Evolutionary conservation across 164 flowering plant species (phyloP), one percentile per base, ranked within the genome.

Genomic region (Annona cherimola): DNA sequence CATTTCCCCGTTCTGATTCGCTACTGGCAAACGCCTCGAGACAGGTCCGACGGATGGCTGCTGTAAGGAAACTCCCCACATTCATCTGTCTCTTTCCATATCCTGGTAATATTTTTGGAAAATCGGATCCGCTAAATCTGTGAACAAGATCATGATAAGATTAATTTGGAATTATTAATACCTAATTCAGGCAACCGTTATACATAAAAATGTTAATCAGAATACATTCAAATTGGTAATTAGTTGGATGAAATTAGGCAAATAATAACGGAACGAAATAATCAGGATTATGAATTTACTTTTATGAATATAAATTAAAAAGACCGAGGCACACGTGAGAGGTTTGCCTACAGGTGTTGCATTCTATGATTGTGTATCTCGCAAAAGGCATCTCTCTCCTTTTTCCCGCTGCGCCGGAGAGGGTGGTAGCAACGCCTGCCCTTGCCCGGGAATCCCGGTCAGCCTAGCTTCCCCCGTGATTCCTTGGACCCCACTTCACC

Each of bases 401-500:
- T 35, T 61, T 61, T 20, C 64, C 64, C 42, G 64, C 64, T 19
- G 64, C 64, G 26, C 40, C 64, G 64, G 64, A 20, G 26, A 35
- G 4, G 11, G 2, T 4, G 67, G 5, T 3, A 63, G 18, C 12
- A 63, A 40, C n/a, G 5, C 40, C 67, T 9, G n/a, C 20, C 35
- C 45, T 44, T 63, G 44, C 7, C 67, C 67, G 67, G 40, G 43
- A 63, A 63, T 63, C 67, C 18, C 67, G 67, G 67, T 63, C 44
- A 63, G 6, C 67, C 5, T 16, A 39, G 18, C 14, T 63, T 41
- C 20, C 3, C 67, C n/a, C 43, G 42, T 63, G 43, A 40, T 63
- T 40, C 67, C 40, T 7, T 63, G 67, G 67, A 44, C 44, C 67
- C 67, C n/a, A 63, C 45, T 4, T 4, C 20, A 8, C 67, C 4